Percentiles rank a stretch among this genome's conserved stretches.
Evolutionary conservation across 2,329 filamentous ascomycete genomes (phyloP).

Genomic region (Pseudogymnoascus sp.): DNA sequence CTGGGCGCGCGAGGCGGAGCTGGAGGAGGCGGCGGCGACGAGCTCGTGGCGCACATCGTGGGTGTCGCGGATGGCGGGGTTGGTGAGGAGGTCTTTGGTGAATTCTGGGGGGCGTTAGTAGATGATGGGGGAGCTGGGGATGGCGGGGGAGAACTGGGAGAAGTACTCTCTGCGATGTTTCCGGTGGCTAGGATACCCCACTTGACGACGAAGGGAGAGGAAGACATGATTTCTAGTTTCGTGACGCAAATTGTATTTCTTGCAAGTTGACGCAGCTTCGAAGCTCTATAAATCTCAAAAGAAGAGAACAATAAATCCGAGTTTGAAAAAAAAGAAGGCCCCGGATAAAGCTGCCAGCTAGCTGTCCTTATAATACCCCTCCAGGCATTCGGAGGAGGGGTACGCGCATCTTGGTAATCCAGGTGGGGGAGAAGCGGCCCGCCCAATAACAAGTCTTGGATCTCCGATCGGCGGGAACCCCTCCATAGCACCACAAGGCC

Average conservation of each 20-base stretch:
- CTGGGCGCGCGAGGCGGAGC: constrained; percentile 50
- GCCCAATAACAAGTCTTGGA: neutral
- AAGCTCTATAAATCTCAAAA: neutral
- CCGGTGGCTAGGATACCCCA: constrained; percentile 33
- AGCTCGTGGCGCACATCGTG: constrained; percentile 55
- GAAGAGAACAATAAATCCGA: too few species aligned
- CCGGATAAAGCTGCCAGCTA: neutral
- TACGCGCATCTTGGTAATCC: neutral
- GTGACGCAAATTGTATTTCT: neutral
- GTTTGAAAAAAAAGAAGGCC: neutral
- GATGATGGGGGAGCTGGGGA: constrained; percentile 9
- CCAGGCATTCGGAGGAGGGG: neutral
- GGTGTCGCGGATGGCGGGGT: constrained; percentile 52
- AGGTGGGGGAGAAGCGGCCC: neutral
- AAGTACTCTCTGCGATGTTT: constrained; percentile 29
- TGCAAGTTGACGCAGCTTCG: neutral
- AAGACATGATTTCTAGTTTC: neutral
- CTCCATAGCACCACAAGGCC: neutral
- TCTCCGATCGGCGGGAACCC: neutral
- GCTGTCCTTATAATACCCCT: neutral
- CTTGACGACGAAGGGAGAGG: constrained; percentile 22
- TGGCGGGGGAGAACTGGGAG: neutral
- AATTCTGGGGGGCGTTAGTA: constrained; percentile 35
- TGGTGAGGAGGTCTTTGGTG: constrained; percentile 56
- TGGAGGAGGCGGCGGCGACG: constrained; percentile 58